Base-by-base conservation (phyloP, 495 filamentous ascomycete genomes). In the Aspergillus funiculosus region DNA sequence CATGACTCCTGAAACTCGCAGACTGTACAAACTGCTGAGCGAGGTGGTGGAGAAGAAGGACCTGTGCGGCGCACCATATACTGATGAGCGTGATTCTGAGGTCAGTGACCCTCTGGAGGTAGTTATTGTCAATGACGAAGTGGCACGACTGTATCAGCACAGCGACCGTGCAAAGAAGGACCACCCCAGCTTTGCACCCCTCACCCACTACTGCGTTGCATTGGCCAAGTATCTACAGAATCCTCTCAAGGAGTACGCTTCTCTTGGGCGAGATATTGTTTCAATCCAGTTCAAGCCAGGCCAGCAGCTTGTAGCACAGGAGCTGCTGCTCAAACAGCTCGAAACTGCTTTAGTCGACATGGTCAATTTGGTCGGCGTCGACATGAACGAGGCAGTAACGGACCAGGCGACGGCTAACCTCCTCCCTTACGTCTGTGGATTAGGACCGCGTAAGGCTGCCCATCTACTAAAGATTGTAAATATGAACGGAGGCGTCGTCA, bases 301-400 rank as follows among this genome's bases (percentile, higher is more conserved):
- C 46, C 92, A 98, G 63, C 81, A 89, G 43, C 79, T 95, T 32
- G 74, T 98, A 6, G 80, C 89, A 0, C 82, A 86, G 39, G 91
- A 96, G 2, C 85, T 94, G 62, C 71, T 97, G 4, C 62, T 85
- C 34, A 87, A 86, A 60, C 78, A 88, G 43, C 76, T 98, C 15
- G 92, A 97, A 54, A 92, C 86, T 1, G 87, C 89, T 14, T 83
- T 98, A 77, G 90, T 97, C 4, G 94, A 98, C 57, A 95, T 94
- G 81, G 92, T 98, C 54, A 98, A 98, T 61, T 76, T 98, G 7
- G 86, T 87, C 43, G 92, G 92, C 48, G 89, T 98, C 15, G 85
- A 96, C 51, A 81, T 97, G 57, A 95, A 95, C 55, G 89, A 95
- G 41, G 89, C 92, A 7, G 80, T 94, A 24, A 72, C 68, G 18